Conservation (phyloP, 768 basidiomycete genomes). For the Leccinum barrowsii region DNA sequence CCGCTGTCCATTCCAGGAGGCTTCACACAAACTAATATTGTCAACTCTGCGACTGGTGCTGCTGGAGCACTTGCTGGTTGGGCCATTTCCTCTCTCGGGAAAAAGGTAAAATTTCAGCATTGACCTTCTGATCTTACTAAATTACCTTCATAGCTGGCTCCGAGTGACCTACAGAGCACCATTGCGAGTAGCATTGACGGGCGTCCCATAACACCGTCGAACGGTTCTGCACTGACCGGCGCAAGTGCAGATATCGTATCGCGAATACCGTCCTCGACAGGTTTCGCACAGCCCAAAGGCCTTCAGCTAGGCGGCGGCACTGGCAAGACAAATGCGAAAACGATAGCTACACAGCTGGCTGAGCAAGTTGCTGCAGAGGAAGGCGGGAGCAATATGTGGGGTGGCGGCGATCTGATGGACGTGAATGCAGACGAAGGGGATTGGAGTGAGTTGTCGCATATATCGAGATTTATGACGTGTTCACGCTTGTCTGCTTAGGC, state of each 20-base stretch:
- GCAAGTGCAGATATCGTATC: background rate
- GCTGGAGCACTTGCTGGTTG: slow-evolving; percentile 92
- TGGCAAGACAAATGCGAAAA: slow-evolving; percentile 41
- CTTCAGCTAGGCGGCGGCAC: slow-evolving; percentile 61
- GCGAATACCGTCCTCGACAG: slow-evolving; percentile 8
- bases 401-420: slow-evolving; percentile 81
- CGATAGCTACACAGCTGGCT: slow-evolving; percentile 51
- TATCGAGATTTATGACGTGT: background rate
- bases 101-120: slow-evolving; percentile 49
- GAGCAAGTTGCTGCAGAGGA: slow-evolving; percentile 49
- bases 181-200: slow-evolving; percentile 46
- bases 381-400: slow-evolving; percentile 58
- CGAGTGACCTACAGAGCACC: slow-evolving; percentile 67
- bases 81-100: slow-evolving; percentile 90
- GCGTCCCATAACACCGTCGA: slow-evolving; percentile 40
- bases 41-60: slow-evolving; percentile 85
- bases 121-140: background rate
- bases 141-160: slow-evolving; percentile 48
- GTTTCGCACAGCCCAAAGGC: slow-evolving; percentile 45
- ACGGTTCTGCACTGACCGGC: background rate
- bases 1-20: slow-evolving; percentile 29
- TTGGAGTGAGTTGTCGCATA: slow-evolving; percentile 68
- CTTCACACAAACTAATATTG: slow-evolving; percentile 42
- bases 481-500: slow-evolving; percentile 37
- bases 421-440: slow-evolving; percentile 91